Evolutionary conservation across 495 filamentous ascomycete species (phyloP).

Genomic region (Neurospora sp.): DNA sequence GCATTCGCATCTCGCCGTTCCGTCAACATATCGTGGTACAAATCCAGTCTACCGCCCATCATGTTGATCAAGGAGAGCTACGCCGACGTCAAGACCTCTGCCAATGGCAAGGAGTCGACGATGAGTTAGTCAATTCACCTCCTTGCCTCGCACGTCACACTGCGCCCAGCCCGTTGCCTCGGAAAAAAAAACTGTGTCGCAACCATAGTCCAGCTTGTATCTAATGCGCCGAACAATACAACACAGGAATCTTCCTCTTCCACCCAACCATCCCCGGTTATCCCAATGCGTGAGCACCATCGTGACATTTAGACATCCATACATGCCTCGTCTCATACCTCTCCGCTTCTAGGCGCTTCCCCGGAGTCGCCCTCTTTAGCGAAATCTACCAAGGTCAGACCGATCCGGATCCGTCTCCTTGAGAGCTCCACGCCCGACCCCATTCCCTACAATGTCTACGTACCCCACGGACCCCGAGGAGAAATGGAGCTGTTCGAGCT

Average conservation of each 20-base stretch:
- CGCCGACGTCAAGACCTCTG: conserved; percentile 30
- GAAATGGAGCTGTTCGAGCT: neutral
- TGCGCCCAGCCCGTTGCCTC: neutral
- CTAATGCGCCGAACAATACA: neutral
- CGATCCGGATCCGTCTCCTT: neutral
- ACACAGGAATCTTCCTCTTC: conserved; percentile 74
- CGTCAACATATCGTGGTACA: neutral
- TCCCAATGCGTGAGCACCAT: conserved; percentile 55
- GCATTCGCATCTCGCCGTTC: neutral
- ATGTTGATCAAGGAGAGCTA: conserved; percentile 40
- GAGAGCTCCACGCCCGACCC: neutral
- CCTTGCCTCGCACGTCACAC: neutral
- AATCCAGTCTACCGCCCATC: conserved; percentile 5
- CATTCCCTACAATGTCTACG: neutral
- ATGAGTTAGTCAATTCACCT: conserved; percentile 28
- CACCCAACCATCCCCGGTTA: conserved; percentile 78
- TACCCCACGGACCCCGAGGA: neutral
- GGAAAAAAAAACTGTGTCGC: neutral
- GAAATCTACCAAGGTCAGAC: conserved; percentile 87
- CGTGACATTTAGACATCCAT: neutral
- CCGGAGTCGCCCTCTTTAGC: conserved; percentile 82
- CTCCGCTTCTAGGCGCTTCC: conserved; percentile 50
- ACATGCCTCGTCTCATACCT: conserved; percentile 12
- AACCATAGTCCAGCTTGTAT: neutral
- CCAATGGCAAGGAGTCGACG: conserved; percentile 36